These are phyloP conservation scores for Xylariaceae sp. DNA, from an alignment of 2,329 filamentous ascomycete genomes.

Conservation along the genomic window DNA sequence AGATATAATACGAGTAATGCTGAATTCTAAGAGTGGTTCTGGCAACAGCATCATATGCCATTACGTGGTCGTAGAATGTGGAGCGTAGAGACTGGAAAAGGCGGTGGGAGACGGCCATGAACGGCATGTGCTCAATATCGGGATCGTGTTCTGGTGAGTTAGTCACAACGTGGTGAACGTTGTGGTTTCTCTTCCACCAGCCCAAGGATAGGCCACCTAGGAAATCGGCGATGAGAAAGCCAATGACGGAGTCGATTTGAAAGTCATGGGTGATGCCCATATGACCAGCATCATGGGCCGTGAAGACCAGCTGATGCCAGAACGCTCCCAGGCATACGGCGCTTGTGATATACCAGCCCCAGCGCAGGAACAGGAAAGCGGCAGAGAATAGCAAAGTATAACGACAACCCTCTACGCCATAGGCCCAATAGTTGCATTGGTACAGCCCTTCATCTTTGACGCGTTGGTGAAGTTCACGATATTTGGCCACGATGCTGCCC, in stretches of 20 bases:
- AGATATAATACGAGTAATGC: conserved; percentile 75
- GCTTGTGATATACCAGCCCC: conserved; percentile 64
- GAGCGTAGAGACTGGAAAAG: conserved; percentile 70
- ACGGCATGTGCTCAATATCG: conserved; percentile 86
- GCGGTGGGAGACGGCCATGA: conserved; percentile 82
- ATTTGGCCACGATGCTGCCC: conserved; percentile 70
- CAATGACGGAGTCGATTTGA: conserved; percentile 75
- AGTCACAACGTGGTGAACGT: conserved; percentile 94
- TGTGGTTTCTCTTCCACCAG: conserved; percentile 97
- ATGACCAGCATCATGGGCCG: conserved; percentile 91
- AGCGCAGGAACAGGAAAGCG: conserved; percentile 57
- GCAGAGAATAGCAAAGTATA: conserved; percentile 65
- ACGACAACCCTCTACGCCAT: conserved; percentile 68
- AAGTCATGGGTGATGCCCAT: conserved; percentile 97
- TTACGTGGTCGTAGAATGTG: conserved; percentile 77
- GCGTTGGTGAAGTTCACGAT: conserved; percentile 69
- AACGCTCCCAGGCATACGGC: conserved; percentile 73
- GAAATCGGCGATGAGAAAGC: conserved; percentile 86
- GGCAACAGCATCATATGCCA: conserved; percentile 73
- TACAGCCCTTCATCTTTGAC: conserved; percentile 75
- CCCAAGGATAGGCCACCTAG: conserved; percentile 83
- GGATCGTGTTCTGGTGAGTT: conserved; percentile 95
- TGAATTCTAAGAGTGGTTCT: conserved; percentile 69
- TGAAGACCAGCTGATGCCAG: conserved; percentile 95
- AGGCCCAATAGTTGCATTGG: conserved; percentile 76